These are phyloP conservation scores for Tricharina praecox DNA, from an alignment of 495 filamentous ascomycete genomes.

Conservation along the genomic window DNA sequence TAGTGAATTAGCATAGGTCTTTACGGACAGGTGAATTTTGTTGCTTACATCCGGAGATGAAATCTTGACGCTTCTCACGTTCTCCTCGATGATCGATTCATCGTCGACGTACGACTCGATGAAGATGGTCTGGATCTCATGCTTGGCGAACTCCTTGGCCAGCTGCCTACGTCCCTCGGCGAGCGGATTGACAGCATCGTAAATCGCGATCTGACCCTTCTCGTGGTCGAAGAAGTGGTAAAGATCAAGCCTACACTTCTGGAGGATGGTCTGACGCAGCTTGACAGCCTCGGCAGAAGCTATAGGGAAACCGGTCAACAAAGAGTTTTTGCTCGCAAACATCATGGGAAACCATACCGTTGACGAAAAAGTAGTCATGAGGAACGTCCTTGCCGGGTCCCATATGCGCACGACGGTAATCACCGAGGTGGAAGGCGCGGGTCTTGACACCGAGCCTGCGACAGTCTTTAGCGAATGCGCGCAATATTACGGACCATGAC, in stretches of 20 bases:
- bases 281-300: conserved; percentile 72
- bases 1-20: conserved; percentile 14
- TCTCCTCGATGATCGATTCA: conserved; percentile 85
- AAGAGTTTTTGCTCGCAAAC: neutral
- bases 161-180: conserved; percentile 67
- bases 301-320: conserved; percentile 15
- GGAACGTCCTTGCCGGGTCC: conserved; percentile 75
- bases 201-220: conserved; percentile 96
- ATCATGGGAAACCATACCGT: conserved; percentile 36
- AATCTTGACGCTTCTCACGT: conserved; percentile 93
- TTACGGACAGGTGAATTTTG: neutral
- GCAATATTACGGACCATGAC: no score
- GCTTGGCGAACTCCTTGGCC: conserved; percentile 89
- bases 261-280: conserved; percentile 86
- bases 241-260: conserved; percentile 93
- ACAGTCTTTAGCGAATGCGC: conserved; percentile 5
- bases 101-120: conserved; percentile 92
- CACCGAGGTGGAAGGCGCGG: conserved; percentile 88
- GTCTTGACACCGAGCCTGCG: conserved; percentile 91
- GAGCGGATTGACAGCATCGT: conserved; percentile 94
- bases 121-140: conserved; percentile 91
- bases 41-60: conserved; percentile 76
- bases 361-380: conserved; percentile 93
- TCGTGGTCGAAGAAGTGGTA: conserved; percentile 91
- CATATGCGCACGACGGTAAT: conserved; percentile 84